Conservation (phyloP, 2,329 filamentous ascomycete genomes). For the Colletotrichum kahawae region DNA sequence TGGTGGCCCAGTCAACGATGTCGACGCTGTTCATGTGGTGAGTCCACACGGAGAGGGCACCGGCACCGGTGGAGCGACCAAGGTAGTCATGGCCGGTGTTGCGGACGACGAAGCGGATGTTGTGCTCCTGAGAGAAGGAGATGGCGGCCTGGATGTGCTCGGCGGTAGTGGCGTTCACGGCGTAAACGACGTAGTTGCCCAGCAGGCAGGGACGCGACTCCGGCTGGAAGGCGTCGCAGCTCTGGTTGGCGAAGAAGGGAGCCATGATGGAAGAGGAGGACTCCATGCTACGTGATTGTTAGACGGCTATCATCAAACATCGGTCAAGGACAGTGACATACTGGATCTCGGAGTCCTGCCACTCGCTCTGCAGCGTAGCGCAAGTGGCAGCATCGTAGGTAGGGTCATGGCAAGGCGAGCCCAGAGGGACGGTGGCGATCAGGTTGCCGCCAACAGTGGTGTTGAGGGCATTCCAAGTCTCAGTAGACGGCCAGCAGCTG, state of each 20-base stretch:
- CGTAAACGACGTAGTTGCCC: slow-evolving; percentile 49
- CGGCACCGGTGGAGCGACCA: slow-evolving; percentile 57
- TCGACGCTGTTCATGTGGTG: slow-evolving; percentile 46
- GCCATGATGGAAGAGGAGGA: slow-evolving; percentile 46
- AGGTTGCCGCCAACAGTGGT: slow-evolving; percentile 51
- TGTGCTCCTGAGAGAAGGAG: slow-evolving; percentile 36
- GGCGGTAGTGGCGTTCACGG: slow-evolving; percentile 36
- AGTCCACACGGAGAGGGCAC: slow-evolving; percentile 52
- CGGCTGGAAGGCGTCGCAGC: slow-evolving; percentile 44
- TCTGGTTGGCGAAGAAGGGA: slow-evolving; percentile 43
- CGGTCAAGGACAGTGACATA: slow-evolving; percentile 29
- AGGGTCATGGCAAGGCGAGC: slow-evolving; percentile 46
- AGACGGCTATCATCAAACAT: neutral
- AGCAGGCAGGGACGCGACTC: slow-evolving; percentile 43
- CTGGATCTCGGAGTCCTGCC: slow-evolving; percentile 51
- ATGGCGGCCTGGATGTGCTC: slow-evolving; percentile 37
- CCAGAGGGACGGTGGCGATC: slow-evolving; percentile 53
- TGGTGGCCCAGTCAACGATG: slow-evolving; percentile 28
- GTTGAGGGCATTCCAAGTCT: slow-evolving; percentile 52
- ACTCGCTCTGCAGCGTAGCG: slow-evolving; percentile 42
- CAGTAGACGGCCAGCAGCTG: slow-evolving; percentile 50
- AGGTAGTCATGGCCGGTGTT: slow-evolving; percentile 61
- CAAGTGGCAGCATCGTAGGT: slow-evolving; percentile 52
- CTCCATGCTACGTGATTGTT: slow-evolving; percentile 28
- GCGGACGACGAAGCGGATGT: slow-evolving; percentile 54